Evolutionary conservation across 139 green algal species (phyloP).

Genomic region (Nannochloris sp.): DNA sequence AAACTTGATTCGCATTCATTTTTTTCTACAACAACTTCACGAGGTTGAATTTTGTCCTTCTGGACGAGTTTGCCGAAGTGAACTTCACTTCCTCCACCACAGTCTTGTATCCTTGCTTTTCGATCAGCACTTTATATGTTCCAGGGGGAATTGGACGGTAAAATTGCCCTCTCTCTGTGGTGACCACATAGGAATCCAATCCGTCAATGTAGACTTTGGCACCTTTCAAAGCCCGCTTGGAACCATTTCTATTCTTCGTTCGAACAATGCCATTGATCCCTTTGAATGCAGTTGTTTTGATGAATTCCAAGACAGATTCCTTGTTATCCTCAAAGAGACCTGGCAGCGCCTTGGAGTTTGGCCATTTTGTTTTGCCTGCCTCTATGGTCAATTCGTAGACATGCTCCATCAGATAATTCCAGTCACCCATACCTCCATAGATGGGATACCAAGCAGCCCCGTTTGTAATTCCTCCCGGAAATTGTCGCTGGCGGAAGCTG

Average conservation of each 20-base stretch:
- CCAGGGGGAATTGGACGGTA: conserved; percentile 52
- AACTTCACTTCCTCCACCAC: neutral
- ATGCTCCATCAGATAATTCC: conserved; percentile 66
- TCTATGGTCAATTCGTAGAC: conserved; percentile 85
- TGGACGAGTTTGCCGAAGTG: neutral
- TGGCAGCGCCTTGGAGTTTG: conserved; percentile 32
- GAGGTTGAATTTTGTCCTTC: no score
- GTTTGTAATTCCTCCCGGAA: conserved; percentile 76
- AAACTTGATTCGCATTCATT: no score
- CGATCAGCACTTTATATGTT: conserved; percentile 39
- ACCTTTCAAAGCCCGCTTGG: neutral
- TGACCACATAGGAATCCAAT: neutral
- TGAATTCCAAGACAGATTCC: conserved; percentile 50
- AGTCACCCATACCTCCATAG: conserved; percentile 84
- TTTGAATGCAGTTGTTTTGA: conserved; percentile 33
- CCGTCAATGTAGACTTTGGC: neutral
- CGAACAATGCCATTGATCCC: conserved; percentile 19
- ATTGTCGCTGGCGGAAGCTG: conserved; percentile 41
- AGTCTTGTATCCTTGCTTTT: conserved; percentile 22
- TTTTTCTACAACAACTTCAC: no score
- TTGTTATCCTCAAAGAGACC: conserved; percentile 61
- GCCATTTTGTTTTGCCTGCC: conserved; percentile 67
- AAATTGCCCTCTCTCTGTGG: conserved; percentile 33
- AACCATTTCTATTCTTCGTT: neutral
- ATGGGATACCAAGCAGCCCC: conserved; percentile 87